Percentiles rank a stretch among this genome's conserved stretches.
These are phyloP conservation scores for Cladophialophora carrionii DNA, from an alignment of 2,329 filamentous ascomycete genomes.

Conservation along the genomic window DNA sequence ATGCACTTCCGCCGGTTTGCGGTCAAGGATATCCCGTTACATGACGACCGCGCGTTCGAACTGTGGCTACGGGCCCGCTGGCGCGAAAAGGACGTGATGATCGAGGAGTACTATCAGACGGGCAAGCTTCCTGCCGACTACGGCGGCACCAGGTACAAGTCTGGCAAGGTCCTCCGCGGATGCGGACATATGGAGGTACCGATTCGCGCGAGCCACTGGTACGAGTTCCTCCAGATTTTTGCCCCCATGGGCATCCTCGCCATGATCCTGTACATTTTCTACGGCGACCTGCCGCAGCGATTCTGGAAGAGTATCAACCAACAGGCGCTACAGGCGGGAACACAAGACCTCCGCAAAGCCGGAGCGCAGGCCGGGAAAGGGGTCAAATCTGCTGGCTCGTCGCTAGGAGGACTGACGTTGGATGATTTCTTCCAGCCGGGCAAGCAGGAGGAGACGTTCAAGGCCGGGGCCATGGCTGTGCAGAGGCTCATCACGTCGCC, in stretches of 20 bases:
- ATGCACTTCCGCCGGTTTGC: constrained; percentile 85
- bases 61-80: constrained; percentile 77
- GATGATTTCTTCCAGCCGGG: constrained; percentile 36
- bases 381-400: constrained; percentile 21
- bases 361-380: constrained; percentile 26
- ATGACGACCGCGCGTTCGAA: constrained; percentile 70
- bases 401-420: constrained; percentile 30
- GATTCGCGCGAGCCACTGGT: constrained; percentile 42
- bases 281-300: constrained; percentile 40
- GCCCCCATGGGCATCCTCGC: constrained; percentile 42
- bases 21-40: constrained; percentile 72
- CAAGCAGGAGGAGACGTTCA: constrained; percentile 36
- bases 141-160: constrained; percentile 53
- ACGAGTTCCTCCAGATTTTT: constrained; percentile 43
- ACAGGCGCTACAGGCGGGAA: constrained; percentile 32
- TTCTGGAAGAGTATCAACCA: constrained; percentile 39
- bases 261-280: constrained; percentile 42
- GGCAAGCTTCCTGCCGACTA: constrained; percentile 72
- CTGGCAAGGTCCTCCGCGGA: constrained; percentile 43
- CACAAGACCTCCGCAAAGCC: constrained; percentile 33
- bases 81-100: constrained; percentile 81
- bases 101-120: constrained; percentile 73
- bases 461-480: constrained; percentile 31
- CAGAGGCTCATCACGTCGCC: constrained; percentile 32
- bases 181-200: constrained; percentile 42